Base-by-base conservation (phyloP, 192 early-diverging fungal species). In the Coemansia sp. region DNA sequence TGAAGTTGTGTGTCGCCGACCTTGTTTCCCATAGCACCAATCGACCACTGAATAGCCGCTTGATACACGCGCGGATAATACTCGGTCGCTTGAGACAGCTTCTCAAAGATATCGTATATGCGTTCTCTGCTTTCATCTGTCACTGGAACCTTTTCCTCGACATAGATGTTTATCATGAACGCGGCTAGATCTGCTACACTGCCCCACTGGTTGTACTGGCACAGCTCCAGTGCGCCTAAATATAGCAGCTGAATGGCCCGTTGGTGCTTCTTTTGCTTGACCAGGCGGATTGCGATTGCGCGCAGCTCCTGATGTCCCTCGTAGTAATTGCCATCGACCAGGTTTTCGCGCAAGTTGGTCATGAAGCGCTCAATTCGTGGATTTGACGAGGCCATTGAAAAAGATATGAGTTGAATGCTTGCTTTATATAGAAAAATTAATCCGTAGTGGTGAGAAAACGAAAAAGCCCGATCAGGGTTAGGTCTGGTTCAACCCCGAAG, bases 261-360 rank as follows among this genome's bases (percentile, higher is more conserved):
- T 35, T 72, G 75, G 67, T 86, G 82, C 66, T 93, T 92, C 38
- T 93, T 85, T 61, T 94, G 92, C 71, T 94, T 95, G n/a, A 94
- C 85, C 39, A 91, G 88, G 27, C 93, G 93, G 70, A 90, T 88
- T 69, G 88, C 90, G 12, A 96, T 89, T 39, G 95, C 95, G 41
- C 93, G 91, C 76, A 95, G 90, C 92, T 96, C 96, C 72, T 98
- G 95, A 71, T 98, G 94, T 2, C 94, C 93, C 71, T 96, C 95
- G 83, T 98, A 98, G 83, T 95, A 96, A 80, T 95, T 93, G 38
- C 91, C 93, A 47, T 84, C 80, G 60, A 86, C 85, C 24, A 93
- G 82, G 62, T 88, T 91, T 55, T 88, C 80, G 9, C 87, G 85
- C 45, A 87, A 76, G 50, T 86, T 88, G 58, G 86, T 75, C 47